phyloP scores from a whole-genome alignment of 2,329 filamentous ascomycete species.

The Lecanicillium sp. region DNA sequence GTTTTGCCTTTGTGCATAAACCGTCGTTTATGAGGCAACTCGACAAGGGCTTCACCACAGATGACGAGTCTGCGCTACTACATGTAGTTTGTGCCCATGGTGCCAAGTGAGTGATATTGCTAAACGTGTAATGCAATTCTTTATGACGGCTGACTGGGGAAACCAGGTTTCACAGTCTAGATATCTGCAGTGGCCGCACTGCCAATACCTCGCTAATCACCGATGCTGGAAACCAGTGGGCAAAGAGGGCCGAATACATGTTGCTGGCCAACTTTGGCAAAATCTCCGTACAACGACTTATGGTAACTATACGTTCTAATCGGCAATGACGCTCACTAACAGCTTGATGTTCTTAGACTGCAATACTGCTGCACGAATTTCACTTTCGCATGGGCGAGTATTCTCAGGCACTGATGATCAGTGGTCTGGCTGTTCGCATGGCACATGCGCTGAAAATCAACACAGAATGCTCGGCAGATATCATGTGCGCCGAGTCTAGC shows the following conservation, averaged over 20 bases:
- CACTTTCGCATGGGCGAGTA: constrained; percentile 31
- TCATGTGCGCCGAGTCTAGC: constrained; percentile 26
- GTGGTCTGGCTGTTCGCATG: constrained; percentile 31
- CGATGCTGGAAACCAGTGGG: constrained; percentile 28
- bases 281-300: constrained; percentile 28
- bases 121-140: neutral
- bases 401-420: constrained; percentile 30
- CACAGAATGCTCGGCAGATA: constrained; percentile 25
- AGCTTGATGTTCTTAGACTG: constrained; percentile 22
- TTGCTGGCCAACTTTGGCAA: constrained; percentile 29
- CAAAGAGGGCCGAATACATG: constrained; percentile 26
- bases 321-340: constrained; percentile 3
- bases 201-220: constrained; percentile 21
- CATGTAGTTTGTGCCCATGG: constrained; percentile 30
- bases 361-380: constrained; percentile 30
- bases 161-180: constrained; percentile 25
- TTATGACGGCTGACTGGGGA: too few species aligned
- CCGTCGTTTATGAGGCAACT: constrained; percentile 29
- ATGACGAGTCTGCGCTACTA: constrained; percentile 27
- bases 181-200: constrained; percentile 19
- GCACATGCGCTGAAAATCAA: constrained; percentile 33
- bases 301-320: constrained; percentile 18
- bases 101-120: constrained; percentile 21
- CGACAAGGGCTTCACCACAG: constrained; percentile 25
- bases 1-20: constrained; percentile 31